These are phyloP conservation scores for Candida coquimbonensis DNA, from an alignment of 805 yeast genomes.

Conservation along the genomic window DNA sequence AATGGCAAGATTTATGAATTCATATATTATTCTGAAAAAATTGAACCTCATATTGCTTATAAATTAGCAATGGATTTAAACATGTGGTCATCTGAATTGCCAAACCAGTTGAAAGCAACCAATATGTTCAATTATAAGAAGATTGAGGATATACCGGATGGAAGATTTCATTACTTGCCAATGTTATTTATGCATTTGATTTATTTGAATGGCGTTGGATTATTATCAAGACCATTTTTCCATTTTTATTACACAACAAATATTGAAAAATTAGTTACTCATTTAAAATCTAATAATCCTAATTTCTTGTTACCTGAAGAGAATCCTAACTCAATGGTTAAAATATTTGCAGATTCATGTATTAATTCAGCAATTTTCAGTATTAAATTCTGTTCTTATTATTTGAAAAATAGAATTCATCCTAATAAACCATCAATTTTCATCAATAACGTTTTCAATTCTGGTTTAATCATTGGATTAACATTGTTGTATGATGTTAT, in stretches of 20 bases:
- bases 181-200: slow-evolving; percentile 26
- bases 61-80: slow-evolving; percentile 26
- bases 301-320: neutral
- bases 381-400: slow-evolving; percentile 20
- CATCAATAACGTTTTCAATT: slow-evolving; percentile 23
- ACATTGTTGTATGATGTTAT: neutral
- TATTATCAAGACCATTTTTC: slow-evolving; percentile 31
- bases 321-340: neutral
- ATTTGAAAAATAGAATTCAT: slow-evolving; percentile 12
- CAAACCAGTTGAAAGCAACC: slow-evolving; percentile 1
- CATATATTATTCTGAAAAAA: slow-evolving; percentile 23
- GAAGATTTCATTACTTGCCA: slow-evolving; percentile 2
- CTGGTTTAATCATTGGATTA: slow-evolving; percentile 26
- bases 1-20: slow-evolving; percentile 24
- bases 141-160: neutral
- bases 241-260: slow-evolving; percentile 18
- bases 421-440: slow-evolving; percentile 26
- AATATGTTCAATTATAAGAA: neutral
- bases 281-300: neutral
- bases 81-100: slow-evolving; percentile 1
- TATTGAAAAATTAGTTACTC: neutral
- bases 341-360: slow-evolving; percentile 22
- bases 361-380: slow-evolving; percentile 25
- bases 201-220: slow-evolving; percentile 25
- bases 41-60: slow-evolving; percentile 23